phyloP scores from a whole-genome alignment of 129 eudicot species.

The Erigeron canadensis region DNA sequence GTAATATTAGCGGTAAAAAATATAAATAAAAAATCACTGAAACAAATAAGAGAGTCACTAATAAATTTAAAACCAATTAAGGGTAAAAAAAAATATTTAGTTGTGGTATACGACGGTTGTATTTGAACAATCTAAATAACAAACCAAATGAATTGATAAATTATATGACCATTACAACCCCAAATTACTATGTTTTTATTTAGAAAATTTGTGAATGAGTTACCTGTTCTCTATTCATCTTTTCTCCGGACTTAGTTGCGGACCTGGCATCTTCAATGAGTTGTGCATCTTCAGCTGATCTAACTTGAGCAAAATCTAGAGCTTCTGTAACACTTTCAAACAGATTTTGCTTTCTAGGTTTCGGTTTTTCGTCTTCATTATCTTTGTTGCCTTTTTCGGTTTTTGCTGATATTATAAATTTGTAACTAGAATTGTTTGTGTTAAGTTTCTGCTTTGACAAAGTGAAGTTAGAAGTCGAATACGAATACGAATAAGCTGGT shows the following conservation, averaged over 20 bases:
- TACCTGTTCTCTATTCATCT: constrained; percentile 86
- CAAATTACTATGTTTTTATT: no score
- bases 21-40: no score
- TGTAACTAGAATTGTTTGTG: constrained; percentile 18
- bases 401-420: constrained; percentile 38
- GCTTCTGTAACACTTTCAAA: constrained; percentile 91
- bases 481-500: constrained; percentile 34
- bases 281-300: constrained; percentile 85
- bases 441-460: constrained; percentile 20
- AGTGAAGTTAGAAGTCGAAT: constrained; percentile 29
- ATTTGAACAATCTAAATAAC: no score
- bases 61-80: no score
- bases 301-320: constrained; percentile 85
- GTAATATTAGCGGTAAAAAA: no score
- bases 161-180: no score
- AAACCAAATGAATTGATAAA: no score
- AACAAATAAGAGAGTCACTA: no score
- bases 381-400: constrained; percentile 42
- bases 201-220: neutral
- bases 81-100: no score
- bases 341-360: constrained; percentile 62
- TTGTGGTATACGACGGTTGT: no score
- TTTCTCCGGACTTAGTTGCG: constrained; percentile 69
- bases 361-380: constrained; percentile 46
- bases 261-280: constrained; percentile 82